A percentile compares a stretch with the other conserved stretches of the same genome.
Conservation (phyloP, 352 stramenopile genomes). For the Globisporangium perplexum region DNA sequence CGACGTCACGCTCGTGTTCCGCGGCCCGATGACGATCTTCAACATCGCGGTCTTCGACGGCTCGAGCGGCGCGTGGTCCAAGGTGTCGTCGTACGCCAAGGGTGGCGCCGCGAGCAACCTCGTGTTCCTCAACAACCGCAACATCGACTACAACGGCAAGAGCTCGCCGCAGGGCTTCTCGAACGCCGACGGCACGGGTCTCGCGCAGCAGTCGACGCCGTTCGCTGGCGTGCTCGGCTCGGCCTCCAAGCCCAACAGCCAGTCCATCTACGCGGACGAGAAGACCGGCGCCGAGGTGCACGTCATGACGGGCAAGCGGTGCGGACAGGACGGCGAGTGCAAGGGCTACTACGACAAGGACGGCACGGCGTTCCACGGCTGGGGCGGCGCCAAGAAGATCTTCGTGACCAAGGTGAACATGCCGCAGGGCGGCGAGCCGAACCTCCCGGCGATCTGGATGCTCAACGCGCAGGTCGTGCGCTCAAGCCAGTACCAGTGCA, state of each 20-base stretch:
- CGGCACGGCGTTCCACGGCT: conserved; percentile 56
- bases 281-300: conserved; percentile 69
- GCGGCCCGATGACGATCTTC: conserved; percentile 58
- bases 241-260: conserved; percentile 33
- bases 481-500: conserved; percentile 76
- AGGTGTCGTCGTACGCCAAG: conserved; percentile 65
- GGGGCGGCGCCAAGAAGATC: conserved; percentile 73
- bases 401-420: conserved; percentile 70
- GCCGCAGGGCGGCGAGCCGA: conserved; percentile 27
- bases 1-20: conserved; percentile 60
- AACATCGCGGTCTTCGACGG: conserved; percentile 72
- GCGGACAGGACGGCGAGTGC: conserved; percentile 42
- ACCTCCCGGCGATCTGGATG: conserved; percentile 73
- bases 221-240: conserved; percentile 52
- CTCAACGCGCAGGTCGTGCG: conserved; percentile 66
- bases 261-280: conserved; percentile 45
- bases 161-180: conserved; percentile 58
- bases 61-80: conserved; percentile 35
- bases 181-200: conserved; percentile 38
- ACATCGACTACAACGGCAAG: conserved; percentile 60
- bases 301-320: conserved; percentile 64
- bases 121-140: conserved; percentile 83
- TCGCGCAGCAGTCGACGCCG: conserved; percentile 23
- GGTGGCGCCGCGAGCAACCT: conserved; percentile 48
- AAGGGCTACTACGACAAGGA: conserved; percentile 66